These are phyloP conservation scores for Rhodamnia argentea DNA, from an alignment of 345 rosid species.

Conservation along the genomic window DNA sequence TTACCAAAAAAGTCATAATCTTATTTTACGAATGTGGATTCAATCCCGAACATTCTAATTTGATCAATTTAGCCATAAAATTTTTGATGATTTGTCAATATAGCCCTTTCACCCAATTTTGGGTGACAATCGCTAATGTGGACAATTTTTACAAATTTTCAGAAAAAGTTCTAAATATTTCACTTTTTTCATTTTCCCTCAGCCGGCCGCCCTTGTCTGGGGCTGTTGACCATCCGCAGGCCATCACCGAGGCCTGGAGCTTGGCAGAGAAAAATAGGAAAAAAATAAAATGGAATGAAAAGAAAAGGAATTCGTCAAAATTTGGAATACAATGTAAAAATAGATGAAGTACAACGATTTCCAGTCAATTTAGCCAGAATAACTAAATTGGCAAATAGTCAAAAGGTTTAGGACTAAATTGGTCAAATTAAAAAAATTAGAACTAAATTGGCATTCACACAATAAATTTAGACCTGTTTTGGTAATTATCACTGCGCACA, in stretches of 20 bases:
- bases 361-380: accelerated
- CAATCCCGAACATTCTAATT: background rate
- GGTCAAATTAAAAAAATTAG: accelerated
- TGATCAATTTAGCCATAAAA: background rate
- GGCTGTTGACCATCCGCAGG: accelerated
- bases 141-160: background rate
- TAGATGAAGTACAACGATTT: background rate
- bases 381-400: background rate
- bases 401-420: background rate
- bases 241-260: background rate
- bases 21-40: background rate
- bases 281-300: background rate
- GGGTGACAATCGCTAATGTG: accelerated
- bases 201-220: background rate
- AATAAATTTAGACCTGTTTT: background rate
- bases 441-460: background rate
- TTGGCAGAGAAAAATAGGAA: accelerated
- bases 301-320: background rate
- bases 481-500: background rate
- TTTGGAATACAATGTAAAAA: background rate
- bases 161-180: background rate
- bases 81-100: background rate
- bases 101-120: background rate
- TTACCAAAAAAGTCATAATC: background rate
- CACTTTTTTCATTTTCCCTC: background rate